These are phyloP conservation scores for Leccinum obscurum DNA, from an alignment of 768 basidiomycete genomes.

Conservation along the genomic window DNA sequence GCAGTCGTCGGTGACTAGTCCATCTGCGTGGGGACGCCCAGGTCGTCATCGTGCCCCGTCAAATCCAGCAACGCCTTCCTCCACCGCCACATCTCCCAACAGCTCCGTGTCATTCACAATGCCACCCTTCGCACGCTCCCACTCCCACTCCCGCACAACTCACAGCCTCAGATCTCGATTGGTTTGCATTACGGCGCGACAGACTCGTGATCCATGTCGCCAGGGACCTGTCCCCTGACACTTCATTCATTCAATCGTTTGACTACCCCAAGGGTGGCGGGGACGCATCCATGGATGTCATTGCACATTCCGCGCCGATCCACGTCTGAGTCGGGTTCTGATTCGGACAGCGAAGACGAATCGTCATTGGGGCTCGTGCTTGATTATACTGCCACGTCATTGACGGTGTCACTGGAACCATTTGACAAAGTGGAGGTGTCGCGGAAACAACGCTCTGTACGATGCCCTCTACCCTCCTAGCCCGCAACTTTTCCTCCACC, in stretches of 20 bases:
- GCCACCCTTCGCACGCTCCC: constrained; percentile 54
- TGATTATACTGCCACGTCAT: constrained; percentile 58
- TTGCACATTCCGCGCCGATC: constrained; percentile 48
- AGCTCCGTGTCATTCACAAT: constrained; percentile 41
- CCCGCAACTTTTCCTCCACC: constrained; percentile 76
- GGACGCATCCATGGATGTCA: constrained; percentile 44
- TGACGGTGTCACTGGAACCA: constrained; percentile 69
- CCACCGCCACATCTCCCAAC: constrained; percentile 37
- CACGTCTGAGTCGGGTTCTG: constrained; percentile 45
- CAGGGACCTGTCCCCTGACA: constrained; percentile 38
- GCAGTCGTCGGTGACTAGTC: constrained; percentile 39
- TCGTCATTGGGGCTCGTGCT: constrained; percentile 56
- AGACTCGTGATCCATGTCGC: constrained; percentile 33
- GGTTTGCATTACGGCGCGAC: constrained; percentile 46
- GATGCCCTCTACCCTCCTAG: constrained; percentile 54
- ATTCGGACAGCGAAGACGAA: constrained; percentile 50
- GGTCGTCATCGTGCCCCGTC: constrained; percentile 67
- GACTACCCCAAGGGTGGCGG: constrained; percentile 36
- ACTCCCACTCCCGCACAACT: constrained; percentile 46
- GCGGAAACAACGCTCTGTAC: constrained; percentile 65
- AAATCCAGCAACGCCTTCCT: constrained; percentile 53
- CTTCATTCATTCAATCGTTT: constrained; percentile 34
- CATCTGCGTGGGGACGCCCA: constrained; percentile 44
- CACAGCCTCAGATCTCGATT: constrained; percentile 42
- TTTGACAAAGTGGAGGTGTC: constrained; percentile 76